Conservation (phyloP, 2,329 filamentous ascomycete genomes). For the Graphilbum fragrans region DNA sequence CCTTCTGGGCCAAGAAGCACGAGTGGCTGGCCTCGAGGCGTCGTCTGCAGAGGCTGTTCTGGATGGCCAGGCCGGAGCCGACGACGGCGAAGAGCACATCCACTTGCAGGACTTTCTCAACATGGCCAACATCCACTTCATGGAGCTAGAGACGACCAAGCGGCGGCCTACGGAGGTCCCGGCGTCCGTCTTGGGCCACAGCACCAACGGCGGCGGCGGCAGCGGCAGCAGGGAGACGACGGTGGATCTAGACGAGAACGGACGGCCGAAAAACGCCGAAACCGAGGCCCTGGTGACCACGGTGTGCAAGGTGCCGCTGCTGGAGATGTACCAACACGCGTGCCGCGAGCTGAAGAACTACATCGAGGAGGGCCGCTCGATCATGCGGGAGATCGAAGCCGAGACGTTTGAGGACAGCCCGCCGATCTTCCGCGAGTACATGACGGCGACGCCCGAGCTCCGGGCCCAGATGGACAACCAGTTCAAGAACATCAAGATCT, state of each 20-base stretch:
- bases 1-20: conserved; percentile 23
- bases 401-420: conserved; percentile 88
- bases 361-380: conserved; percentile 81
- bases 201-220: neutral
- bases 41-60: too few species aligned
- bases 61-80: too few species aligned
- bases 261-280: conserved; percentile 4
- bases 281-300: conserved; percentile 71
- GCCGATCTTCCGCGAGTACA: conserved; percentile 81
- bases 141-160: conserved; percentile 96
- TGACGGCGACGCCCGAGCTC: conserved; percentile 71
- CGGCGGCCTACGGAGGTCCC: conserved; percentile 71
- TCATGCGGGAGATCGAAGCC: conserved; percentile 81
- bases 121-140: conserved; percentile 93
- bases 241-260: neutral
- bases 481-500: conserved; percentile 93
- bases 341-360: conserved; percentile 95
- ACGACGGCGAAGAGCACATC: conserved; percentile 47
- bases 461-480: conserved; percentile 87
- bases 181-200: conserved; percentile 28
- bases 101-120: conserved; percentile 87
- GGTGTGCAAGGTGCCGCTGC: conserved; percentile 82
- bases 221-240: conserved; percentile 13
- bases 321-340: conserved; percentile 89
- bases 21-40: too few species aligned